Evolutionary conservation across 805 yeast species (phyloP), one percentile per base, ranked within the genome.

Genomic region (Diddensiella transvaalensis): DNA sequence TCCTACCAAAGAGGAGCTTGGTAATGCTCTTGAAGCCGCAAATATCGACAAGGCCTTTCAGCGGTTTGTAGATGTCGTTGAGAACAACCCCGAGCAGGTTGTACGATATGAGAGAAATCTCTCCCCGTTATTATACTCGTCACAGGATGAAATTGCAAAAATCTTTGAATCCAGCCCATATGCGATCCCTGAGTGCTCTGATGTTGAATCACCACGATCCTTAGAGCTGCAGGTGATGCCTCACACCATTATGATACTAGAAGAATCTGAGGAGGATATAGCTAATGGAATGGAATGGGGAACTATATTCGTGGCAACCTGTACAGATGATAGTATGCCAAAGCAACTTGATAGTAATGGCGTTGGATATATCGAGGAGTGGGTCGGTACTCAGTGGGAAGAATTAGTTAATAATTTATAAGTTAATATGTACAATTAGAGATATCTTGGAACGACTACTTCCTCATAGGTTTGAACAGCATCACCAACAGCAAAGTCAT

Each of bases 261-360:
- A 91, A 62, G 73, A 72, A 38, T 66, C 69, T 23, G 60, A 64
- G 13, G 69, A 64, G 43, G 68, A 57, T 60, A 69, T 85, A 2
- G 58, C 76, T 38, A 79, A 79, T 30, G 97, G 98, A 10, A 91
- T 91, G 95, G 95, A 91, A 53, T 93, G 99, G 99, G 98, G 97
- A 1, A 86, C 98, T 0, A 85, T 93, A 24, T 69, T 87, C 22
- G 85, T 91, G 1, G 87, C 96, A 0, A 89, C 87, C 56, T 66
- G 68, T 4, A 82, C 79, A 54, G 95, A 87, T 61, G 79, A 70
- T 52, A 66, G 72, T 13, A 83, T 88, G 3, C 64, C 68, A 2
- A 52, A 64, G 22, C n/a, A n/a, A n/a, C 66, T 80, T 40, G 89
- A 85, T 53, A 76, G 69, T 4, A 71, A 79, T 48, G 77, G 79